Evolutionary conservation across 805 yeast genomes (phyloP).

Genomic region (Grigorovia jiainica): DNA sequence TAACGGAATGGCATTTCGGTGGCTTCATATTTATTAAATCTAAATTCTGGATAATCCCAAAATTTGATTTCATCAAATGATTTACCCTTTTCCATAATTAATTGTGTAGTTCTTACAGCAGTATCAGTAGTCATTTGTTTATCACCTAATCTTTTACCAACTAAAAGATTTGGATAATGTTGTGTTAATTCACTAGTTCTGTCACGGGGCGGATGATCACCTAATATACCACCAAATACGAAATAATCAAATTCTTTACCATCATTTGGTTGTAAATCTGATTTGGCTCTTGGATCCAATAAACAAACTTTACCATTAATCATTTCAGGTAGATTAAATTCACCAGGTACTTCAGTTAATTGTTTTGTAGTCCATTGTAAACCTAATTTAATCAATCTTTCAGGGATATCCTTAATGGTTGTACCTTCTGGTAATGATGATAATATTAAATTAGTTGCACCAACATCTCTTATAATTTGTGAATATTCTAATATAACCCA

Average conservation of each 20-base stretch:
- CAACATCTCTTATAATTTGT: slow-evolving; percentile 76
- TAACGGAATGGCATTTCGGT: slow-evolving; percentile 98
- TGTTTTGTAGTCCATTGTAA: slow-evolving; percentile 79
- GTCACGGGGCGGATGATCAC: slow-evolving; percentile 86
- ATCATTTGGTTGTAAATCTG: slow-evolving; percentile 68
- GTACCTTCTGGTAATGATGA: slow-evolving; percentile 67
- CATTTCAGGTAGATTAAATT: slow-evolving; percentile 37
- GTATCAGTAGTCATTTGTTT: slow-evolving; percentile 98
- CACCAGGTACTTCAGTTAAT: slow-evolving; percentile 36
- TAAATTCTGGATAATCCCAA: slow-evolving; percentile 89
- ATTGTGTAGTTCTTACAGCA: slow-evolving; percentile 84
- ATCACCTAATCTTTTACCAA: slow-evolving; percentile 77
- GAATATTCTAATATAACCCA: slow-evolving; percentile 89
- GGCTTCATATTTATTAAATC: slow-evolving; percentile 79
- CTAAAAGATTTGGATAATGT: slow-evolving; percentile 59
- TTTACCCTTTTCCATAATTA: slow-evolving; percentile 51
- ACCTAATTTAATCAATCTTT: slow-evolving; percentile 46
- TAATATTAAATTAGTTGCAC: slow-evolving; percentile 60
- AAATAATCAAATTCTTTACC: slow-evolving; percentile 64
- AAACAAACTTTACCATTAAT: slow-evolving; percentile 54
- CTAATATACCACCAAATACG: slow-evolving; percentile 92
- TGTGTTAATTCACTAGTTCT: slow-evolving; percentile 81
- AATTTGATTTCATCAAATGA: slow-evolving; percentile 67
- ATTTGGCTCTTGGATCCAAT: slow-evolving; percentile 78
- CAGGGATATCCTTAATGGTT: slow-evolving; percentile 55